Evolutionary conservation across 805 yeast genomes (phyloP).

Genomic region (Jamesozyma jinghongensis): DNA sequence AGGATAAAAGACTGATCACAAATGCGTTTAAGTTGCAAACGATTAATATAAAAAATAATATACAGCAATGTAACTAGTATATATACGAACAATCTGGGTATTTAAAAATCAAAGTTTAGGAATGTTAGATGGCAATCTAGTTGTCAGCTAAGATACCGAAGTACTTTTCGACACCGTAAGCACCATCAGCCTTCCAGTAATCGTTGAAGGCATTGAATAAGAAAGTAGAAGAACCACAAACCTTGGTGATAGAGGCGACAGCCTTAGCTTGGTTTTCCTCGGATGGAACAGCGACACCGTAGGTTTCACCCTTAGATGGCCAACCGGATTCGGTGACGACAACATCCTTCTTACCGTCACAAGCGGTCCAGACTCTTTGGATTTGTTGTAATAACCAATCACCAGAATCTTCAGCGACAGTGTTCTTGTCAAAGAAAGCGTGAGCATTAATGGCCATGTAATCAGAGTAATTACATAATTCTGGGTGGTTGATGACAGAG

Average conservation of each 20-base stretch:
- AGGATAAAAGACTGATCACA: too few species aligned
- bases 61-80: too few species aligned
- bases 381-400: constrained; percentile 81
- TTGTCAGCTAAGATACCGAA: constrained; percentile 52
- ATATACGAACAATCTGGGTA: too few species aligned
- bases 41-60: too few species aligned
- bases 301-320: constrained; percentile 83
- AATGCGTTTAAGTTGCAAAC: too few species aligned
- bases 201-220: constrained; percentile 84
- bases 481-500: constrained; percentile 93
- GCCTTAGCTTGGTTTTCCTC: constrained; percentile 66
- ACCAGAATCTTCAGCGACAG: constrained; percentile 76
- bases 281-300: constrained; percentile 80
- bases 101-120: constrained; percentile 1
- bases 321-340: constrained; percentile 92
- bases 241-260: constrained; percentile 48
- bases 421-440: constrained; percentile 87
- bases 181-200: constrained; percentile 78
- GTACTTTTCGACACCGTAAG: constrained; percentile 65
- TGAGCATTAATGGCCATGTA: constrained; percentile 96
- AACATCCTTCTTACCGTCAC: constrained; percentile 66
- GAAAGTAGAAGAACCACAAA: constrained; percentile 59
- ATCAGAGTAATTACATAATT: constrained; percentile 77
- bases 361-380: constrained; percentile 80
- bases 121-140: too few species aligned